A percentile compares a stretch with the other conserved stretches of the same genome.
Conservation (phyloP, 192 early-diverging fungal genomes). For the Coemansia sp. region DNA sequence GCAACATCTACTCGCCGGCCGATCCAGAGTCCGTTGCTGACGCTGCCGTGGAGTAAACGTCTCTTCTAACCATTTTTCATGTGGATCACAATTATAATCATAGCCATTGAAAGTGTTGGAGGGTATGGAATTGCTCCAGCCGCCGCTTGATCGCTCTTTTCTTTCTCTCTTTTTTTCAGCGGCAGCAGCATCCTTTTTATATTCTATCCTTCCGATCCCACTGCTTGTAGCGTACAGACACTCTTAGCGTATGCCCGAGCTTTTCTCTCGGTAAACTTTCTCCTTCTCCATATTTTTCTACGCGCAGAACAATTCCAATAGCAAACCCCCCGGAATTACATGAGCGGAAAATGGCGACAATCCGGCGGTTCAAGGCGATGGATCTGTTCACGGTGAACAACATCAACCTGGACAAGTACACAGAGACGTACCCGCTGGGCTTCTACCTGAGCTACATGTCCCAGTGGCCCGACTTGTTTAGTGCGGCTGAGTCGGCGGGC, state of each 20-base stretch:
- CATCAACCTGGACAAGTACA: slow-evolving; percentile 92
- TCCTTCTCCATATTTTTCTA: not conserved
- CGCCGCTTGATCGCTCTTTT: not conserved
- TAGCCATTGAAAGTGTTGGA: not conserved
- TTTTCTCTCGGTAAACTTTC: too few species aligned
- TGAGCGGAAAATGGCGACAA: slow-evolving; percentile 39
- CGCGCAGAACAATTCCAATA: too few species aligned
- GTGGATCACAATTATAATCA: too few species aligned
- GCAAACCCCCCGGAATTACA: too few species aligned
- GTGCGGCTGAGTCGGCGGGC: slow-evolving; percentile 72
- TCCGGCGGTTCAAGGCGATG: slow-evolving; percentile 72
- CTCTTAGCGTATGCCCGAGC: too few species aligned
- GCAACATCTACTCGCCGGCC: slow-evolving; percentile 54
- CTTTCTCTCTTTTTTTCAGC: not conserved
- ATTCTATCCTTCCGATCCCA: not conserved
- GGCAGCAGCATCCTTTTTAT: slow-evolving; percentile 3
- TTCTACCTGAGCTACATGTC: slow-evolving; percentile 94
- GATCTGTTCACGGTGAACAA: slow-evolving; percentile 96
- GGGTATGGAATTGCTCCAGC: not conserved
- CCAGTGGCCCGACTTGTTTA: slow-evolving; percentile 92
- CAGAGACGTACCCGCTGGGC: slow-evolving; percentile 93
- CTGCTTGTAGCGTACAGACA: not conserved
- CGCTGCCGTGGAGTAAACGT: slow-evolving; percentile 31
- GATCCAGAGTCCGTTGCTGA: slow-evolving; percentile 38
- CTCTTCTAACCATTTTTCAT: too few species aligned